Evolutionary conservation across 768 basidiomycete species (phyloP), one percentile per base, ranked within the genome.

Genomic region (Rhodotorula toruloides): DNA sequence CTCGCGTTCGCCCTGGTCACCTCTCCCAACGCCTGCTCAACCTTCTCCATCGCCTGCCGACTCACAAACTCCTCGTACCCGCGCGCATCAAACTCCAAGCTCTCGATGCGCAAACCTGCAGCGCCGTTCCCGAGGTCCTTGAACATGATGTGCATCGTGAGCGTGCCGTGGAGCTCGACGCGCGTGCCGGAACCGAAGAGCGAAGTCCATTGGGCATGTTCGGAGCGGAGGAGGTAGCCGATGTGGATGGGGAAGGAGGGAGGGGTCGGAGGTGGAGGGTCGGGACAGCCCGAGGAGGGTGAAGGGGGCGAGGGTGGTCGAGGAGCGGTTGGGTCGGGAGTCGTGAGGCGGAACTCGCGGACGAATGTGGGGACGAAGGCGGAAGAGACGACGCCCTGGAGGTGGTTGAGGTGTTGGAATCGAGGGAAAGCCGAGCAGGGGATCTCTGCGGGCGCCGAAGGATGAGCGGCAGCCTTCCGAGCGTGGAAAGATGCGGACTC

Each of bases 351-450:
- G 37, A 63, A 71, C 34, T 71, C 70, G 27, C 65, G 70, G n/a
- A 56, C 59, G 34, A 66, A 57, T 25, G 54, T 53, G 12, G 65
- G 54, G 2, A 58, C 37, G n/a, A 71, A 34, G 19, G 54, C 27
- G 22, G 61, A 31, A 0, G 48, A 40, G 44, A 57, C 27, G 34
- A 66, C 65, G 54, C 62, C 65, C 44, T 48, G 63, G 31, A 67
- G 48, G 56, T 60, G 25, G 65, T 71, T 66, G 49, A 71, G 62
- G 46, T 71, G 65, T 22, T 60, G 61, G 27, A 71, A 71, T 17
- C 70, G 65, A 1, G 70, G 70, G 50, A 60, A 67, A 36, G 70
- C 65, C 14, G 70, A 67, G 32, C 61, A 67, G 40, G 70, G 70
- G 29, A 71, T 71, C 27, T 71, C 70, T 71, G 61, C 37, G 44